Evolutionary conservation across 345 rosid genomes (phyloP).

Genomic region (thale cress (Arabidopsis thaliana)): DNA sequence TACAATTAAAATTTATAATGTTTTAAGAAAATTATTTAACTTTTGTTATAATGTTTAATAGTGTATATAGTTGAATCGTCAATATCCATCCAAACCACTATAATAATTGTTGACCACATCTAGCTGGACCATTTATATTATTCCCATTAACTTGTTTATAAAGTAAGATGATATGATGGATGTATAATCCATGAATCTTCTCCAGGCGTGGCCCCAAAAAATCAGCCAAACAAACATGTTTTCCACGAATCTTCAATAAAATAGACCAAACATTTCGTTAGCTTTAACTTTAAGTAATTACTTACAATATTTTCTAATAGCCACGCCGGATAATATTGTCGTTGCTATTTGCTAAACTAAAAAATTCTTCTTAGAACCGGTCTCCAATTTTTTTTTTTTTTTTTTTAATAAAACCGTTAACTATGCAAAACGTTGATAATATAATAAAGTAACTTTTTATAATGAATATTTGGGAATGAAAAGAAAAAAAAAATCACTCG

Average conservation of each 20-base stretch:
- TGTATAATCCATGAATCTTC: conserved; percentile 8
- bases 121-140: not conserved
- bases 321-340: conserved; percentile 1
- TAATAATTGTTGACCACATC: not conserved
- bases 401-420: not conserved
- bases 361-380: not conserved
- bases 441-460: not conserved
- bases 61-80: not conserved
- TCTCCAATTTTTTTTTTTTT: not conserved
- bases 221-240: conserved; percentile 9
- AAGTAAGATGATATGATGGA: conserved; percentile 2
- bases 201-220: not conserved
- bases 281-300: not conserved
- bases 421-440: not conserved
- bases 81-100: conserved; percentile 10
- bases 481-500: too few relatives aligned
- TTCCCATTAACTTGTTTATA: not conserved
- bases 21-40: not conserved
- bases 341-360: not conserved
- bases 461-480: too few relatives aligned
- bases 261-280: conserved; percentile 6
- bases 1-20: not conserved
- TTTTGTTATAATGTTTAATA: not conserved
- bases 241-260: not conserved
- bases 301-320: not conserved